phyloP scores from a whole-genome alignment of 2,329 filamentous ascomycete genomes.

The Dendryphion nanum region DNA sequence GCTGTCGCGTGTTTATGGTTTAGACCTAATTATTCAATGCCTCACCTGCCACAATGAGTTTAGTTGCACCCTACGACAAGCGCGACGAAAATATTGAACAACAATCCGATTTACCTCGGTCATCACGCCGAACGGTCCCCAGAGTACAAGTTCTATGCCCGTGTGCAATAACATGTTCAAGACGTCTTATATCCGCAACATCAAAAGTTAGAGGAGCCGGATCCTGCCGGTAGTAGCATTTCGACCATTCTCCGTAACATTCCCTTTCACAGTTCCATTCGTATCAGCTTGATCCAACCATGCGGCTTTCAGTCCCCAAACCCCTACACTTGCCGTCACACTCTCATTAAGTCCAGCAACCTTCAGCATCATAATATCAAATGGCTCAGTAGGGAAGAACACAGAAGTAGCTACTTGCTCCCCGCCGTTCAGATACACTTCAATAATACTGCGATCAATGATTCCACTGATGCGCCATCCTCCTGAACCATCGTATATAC shows the following conservation, averaged over 20 bases:
- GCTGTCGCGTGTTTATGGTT: too few species aligned
- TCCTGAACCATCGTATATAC: slow-evolving; percentile 24
- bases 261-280: slow-evolving; percentile 34
- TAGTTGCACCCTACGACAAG: too few species aligned
- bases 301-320: slow-evolving; percentile 40
- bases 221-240: neutral
- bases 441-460: slow-evolving; percentile 55
- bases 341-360: slow-evolving; percentile 35
- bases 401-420: slow-evolving; percentile 50
- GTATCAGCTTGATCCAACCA: slow-evolving; percentile 34
- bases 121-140: too few species aligned
- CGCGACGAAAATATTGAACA: too few species aligned
- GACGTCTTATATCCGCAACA: too few species aligned
- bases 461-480: slow-evolving; percentile 48
- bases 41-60: too few species aligned
- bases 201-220: too few species aligned
- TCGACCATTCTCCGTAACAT: slow-evolving; percentile 24
- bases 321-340: slow-evolving; percentile 38
- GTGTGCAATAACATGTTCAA: too few species aligned
- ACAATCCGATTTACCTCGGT: too few species aligned
- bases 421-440: slow-evolving; percentile 56
- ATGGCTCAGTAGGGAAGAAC: slow-evolving; percentile 49
- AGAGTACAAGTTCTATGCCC: too few species aligned
- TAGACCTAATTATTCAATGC: too few species aligned
- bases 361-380: slow-evolving; percentile 37